Evolutionary conservation across 2,329 filamentous ascomycete species (phyloP).

Genomic region (Tolypocladium endophyticum): DNA sequence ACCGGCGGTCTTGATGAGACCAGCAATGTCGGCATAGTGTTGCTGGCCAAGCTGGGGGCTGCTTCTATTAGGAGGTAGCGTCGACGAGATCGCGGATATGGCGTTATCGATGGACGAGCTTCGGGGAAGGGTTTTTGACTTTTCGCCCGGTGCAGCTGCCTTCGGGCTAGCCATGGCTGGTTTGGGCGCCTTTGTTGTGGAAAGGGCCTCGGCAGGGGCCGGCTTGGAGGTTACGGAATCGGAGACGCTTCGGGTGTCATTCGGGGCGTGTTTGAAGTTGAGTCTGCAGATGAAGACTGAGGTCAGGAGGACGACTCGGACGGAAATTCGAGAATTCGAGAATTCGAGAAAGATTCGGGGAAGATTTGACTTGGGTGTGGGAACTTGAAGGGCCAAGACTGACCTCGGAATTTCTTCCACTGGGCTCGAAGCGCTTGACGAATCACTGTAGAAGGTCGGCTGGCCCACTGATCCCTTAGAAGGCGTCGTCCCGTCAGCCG

Average conservation of each 20-base stretch:
- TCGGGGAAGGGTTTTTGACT: constrained; percentile 40
- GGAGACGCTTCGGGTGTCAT: constrained; percentile 38
- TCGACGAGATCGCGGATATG: constrained; percentile 65
- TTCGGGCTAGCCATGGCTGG: constrained; percentile 38
- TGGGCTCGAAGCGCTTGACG: constrained; percentile 22
- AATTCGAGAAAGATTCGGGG: neutral
- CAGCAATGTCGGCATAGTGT: constrained; percentile 64
- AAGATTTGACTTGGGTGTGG: no score
- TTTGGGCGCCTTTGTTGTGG: constrained; percentile 17
- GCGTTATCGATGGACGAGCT: constrained; percentile 89
- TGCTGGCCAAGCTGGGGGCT: constrained; percentile 46
- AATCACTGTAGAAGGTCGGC: constrained; percentile 25
- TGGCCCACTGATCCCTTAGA: constrained; percentile 8
- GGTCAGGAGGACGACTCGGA: neutral
- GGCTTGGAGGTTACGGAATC: constrained; percentile 33
- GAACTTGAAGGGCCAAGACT: constrained; percentile 6
- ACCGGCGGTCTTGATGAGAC: constrained; percentile 73
- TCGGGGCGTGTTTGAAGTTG: constrained; percentile 22
- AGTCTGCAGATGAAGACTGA: constrained; percentile 11
- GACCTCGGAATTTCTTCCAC: constrained; percentile 21
- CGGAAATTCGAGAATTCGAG: neutral
- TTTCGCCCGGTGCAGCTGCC: constrained; percentile 27
- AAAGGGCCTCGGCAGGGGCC: constrained; percentile 8
- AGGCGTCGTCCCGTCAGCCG: constrained; percentile 1
- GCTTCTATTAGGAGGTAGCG: constrained; percentile 36